A percentile compares a stretch with the other conserved stretches of the same genome.
These are phyloP conservation scores for Fraxinus nigra DNA, from an alignment of 305 asterid species.

Conservation along the genomic window DNA sequence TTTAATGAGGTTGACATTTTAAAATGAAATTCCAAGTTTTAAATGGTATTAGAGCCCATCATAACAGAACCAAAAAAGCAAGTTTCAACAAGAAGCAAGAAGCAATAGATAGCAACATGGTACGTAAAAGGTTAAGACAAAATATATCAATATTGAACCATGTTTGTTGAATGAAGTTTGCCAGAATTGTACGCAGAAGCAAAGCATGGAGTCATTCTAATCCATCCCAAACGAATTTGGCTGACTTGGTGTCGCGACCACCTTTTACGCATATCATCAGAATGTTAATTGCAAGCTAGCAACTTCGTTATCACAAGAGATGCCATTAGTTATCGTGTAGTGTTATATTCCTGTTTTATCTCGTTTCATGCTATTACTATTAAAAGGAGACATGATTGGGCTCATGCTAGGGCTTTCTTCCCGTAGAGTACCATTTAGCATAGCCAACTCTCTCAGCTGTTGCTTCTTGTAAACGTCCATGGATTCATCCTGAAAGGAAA, in stretches of 20 bases:
- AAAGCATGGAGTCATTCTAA: not conserved
- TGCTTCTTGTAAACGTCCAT: constrained; percentile 75
- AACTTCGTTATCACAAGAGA: not conserved
- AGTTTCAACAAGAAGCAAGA: no score
- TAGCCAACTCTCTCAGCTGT: constrained; percentile 73
- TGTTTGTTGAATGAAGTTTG: no score
- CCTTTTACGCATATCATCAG: not conserved
- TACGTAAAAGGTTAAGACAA: no score
- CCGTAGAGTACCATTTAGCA: constrained; percentile 68
- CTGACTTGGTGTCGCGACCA: not conserved
- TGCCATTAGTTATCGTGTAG: not conserved
- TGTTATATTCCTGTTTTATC: constrained; percentile 61
- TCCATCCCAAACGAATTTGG: not conserved
- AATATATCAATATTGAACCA: no score
- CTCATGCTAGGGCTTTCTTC: constrained; percentile 84
- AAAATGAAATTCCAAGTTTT: no score
- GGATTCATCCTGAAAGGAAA: constrained; percentile 57
- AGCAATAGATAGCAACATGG: no score
- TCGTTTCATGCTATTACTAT: constrained; percentile 63
- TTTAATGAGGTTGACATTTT: no score
- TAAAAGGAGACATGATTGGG: constrained; percentile 76
- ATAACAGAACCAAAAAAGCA: no score
- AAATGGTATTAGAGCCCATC: no score
- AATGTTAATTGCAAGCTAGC: constrained; percentile 6
- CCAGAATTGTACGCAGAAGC: no score